Conservation (phyloP, 2,329 filamentous ascomycete species). For the Fusarium paranaense region DNA sequence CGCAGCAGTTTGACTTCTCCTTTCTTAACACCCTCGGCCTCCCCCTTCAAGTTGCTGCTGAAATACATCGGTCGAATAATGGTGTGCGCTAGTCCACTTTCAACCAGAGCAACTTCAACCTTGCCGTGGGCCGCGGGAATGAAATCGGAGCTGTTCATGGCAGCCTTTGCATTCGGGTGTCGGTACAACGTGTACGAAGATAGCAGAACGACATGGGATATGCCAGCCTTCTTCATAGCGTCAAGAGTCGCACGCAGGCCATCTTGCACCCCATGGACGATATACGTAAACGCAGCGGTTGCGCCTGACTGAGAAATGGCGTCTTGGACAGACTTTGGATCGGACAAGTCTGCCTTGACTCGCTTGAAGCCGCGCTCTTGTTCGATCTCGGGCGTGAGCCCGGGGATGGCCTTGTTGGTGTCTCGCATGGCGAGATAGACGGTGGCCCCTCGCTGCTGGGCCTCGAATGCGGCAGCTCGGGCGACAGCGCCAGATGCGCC, state of each 20-base stretch:
- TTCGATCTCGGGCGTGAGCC: neutral
- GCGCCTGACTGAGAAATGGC: conserved; percentile 12
- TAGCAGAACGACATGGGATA: conserved; percentile 10
- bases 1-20: neutral
- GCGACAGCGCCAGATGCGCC: conserved; percentile 25
- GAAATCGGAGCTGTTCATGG: neutral
- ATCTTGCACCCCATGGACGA: conserved; percentile 10
- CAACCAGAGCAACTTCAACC: conserved; percentile 9
- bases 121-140: conserved; percentile 10
- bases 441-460: conserved; percentile 1
- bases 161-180: neutral
- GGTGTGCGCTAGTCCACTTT: neutral
- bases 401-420: conserved; percentile 2
- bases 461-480: conserved; percentile 16
- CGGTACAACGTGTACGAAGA: conserved; percentile 6
- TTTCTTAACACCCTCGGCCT: neutral
- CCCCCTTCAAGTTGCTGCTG: conserved; percentile 12
- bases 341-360: conserved; percentile 21
- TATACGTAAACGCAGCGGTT: conserved; percentile 21
- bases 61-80: conserved; percentile 15
- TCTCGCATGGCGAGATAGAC: conserved; percentile 26
- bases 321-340: conserved; percentile 3
- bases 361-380: conserved; percentile 4
- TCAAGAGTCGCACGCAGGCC: neutral
- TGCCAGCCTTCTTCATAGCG: conserved; percentile 16